phyloP scores from a whole-genome alignment of 306 rosid species.

The Quercus engelmannii region DNA sequence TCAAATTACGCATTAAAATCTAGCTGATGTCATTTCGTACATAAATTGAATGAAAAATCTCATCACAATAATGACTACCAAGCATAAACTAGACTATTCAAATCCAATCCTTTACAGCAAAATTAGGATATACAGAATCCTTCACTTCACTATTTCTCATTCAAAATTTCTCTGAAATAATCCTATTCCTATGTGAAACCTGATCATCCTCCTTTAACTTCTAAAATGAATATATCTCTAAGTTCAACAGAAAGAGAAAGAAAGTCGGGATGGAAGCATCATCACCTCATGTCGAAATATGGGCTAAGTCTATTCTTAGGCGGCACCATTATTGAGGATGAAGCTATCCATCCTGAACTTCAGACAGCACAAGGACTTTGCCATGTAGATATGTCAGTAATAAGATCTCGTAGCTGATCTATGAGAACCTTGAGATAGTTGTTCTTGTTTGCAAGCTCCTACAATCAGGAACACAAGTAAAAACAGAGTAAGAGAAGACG shows the following conservation, averaged over 20 bases:
- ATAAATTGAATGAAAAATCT: not conserved
- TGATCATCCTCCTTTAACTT: not conserved
- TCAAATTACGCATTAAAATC: not conserved
- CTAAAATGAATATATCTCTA: not conserved
- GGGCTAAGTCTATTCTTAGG: not conserved
- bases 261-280: not conserved
- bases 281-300: conserved; percentile 9
- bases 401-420: conserved; percentile 77
- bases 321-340: conserved; percentile 2
- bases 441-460: conserved; percentile 87
- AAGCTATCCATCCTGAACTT: conserved; percentile 19
- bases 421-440: conserved; percentile 66
- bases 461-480: conserved; percentile 14
- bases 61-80: not conserved
- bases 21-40: conserved; percentile 4
- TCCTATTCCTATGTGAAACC: not conserved
- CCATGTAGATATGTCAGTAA: conserved; percentile 89
- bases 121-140: not conserved
- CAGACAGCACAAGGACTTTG: conserved; percentile 79
- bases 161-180: not conserved
- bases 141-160: not conserved
- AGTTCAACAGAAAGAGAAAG: not conserved
- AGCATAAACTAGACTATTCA: not conserved
- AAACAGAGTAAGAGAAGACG: not conserved
- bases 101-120: not conserved